These are phyloP conservation scores for Ensete glaucum DNA, from an alignment of 176 grass and related monocot species.

Conservation along the genomic window DNA sequence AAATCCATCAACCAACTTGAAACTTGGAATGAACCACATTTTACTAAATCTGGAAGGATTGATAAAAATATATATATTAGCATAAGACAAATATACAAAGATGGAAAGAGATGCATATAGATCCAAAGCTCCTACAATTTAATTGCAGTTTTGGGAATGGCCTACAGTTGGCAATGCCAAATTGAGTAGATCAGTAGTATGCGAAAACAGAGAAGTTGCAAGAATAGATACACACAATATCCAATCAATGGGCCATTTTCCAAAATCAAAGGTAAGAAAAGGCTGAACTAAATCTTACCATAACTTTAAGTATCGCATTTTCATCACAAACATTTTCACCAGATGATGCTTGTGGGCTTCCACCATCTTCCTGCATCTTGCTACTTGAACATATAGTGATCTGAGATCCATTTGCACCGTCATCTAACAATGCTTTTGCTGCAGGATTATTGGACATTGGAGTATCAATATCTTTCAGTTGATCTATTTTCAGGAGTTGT, in stretches of 20 bases:
- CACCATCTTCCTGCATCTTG: slow-evolving; percentile 60
- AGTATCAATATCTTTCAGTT: slow-evolving; percentile 63
- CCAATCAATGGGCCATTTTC: background rate
- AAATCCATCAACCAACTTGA: background rate
- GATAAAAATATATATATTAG: too few species aligned
- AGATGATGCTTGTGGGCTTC: slow-evolving; percentile 62
- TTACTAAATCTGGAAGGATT: background rate
- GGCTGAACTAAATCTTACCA: slow-evolving; percentile 41
- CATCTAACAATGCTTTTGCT: slow-evolving; percentile 40
- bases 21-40: too few species aligned
- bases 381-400: slow-evolving; percentile 81
- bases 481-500: slow-evolving; percentile 81
- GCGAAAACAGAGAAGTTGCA: background rate
- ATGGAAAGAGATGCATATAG: too few species aligned
- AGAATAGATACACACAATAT: background rate
- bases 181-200: too few species aligned
- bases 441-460: slow-evolving; percentile 21
- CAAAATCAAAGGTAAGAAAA: background rate
- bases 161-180: too few species aligned
- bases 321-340: slow-evolving; percentile 63
- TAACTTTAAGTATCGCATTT: slow-evolving; percentile 86
- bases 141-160: too few species aligned
- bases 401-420: slow-evolving; percentile 76
- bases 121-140: background rate
- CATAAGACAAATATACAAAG: too few species aligned